Percentiles rank a stretch among this genome's conserved stretches.
Conservation (phyloP, 1,139 yeast species). For the Saccharomycopsis crataegensis region DNA sequence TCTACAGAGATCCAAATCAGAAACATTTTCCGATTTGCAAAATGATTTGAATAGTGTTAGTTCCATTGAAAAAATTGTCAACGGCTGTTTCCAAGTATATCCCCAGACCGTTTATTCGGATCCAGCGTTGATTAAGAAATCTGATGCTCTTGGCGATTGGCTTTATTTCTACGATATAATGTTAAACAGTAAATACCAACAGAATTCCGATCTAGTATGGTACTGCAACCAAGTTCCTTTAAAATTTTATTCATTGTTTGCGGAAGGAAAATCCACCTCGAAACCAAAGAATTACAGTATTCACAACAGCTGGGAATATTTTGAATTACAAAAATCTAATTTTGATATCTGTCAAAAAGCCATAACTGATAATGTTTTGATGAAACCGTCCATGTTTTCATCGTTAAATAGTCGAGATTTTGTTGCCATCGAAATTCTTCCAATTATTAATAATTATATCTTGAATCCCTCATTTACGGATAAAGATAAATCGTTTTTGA, state of each 20-base stretch:
- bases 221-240: constrained; percentile 54
- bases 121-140: constrained; percentile 49
- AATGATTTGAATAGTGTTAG: constrained; percentile 39
- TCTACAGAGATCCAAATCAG: constrained; percentile 39
- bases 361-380: constrained; percentile 4
- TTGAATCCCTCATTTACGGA: constrained; percentile 11
- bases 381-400: constrained; percentile 9
- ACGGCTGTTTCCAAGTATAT: constrained; percentile 68
- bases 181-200: constrained; percentile 30
- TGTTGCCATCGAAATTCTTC: constrained; percentile 32
- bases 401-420: constrained; percentile 6
- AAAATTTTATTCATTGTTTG: constrained; percentile 59
- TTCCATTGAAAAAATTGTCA: constrained; percentile 55
- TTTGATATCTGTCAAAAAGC: constrained; percentile 21
- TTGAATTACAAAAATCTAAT: constrained; percentile 20
- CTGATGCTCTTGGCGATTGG: constrained; percentile 71
- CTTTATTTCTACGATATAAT: constrained; percentile 56
- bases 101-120: constrained; percentile 53
- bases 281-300: constrained; percentile 1
- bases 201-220: constrained; percentile 36
- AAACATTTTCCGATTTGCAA: constrained; percentile 41
- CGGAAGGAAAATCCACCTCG: constrained; percentile 46
- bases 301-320: constrained; percentile 22
- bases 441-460: constrained; percentile 27
- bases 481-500: constrained; percentile 2